phyloP scores from a whole-genome alignment of 2,329 filamentous ascomycete genomes.

The Penicillium aurantiogriseum region DNA sequence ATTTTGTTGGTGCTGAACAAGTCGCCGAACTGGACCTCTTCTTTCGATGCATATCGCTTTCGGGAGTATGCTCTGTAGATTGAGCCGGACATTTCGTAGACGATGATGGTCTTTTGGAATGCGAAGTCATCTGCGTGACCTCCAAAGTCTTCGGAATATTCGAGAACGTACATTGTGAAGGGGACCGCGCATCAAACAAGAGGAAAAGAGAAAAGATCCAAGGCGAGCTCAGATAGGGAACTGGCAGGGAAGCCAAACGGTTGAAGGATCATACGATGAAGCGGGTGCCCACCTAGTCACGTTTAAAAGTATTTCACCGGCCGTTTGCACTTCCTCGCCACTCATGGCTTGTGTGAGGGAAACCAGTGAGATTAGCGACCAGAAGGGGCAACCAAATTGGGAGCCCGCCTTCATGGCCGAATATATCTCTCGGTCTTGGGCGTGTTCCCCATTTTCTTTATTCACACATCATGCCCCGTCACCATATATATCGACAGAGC shows the following conservation, averaged over 20 bases:
- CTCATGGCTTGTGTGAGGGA: not conserved
- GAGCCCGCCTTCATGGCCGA: not conserved
- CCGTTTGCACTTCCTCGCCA: slow-evolving; percentile 3
- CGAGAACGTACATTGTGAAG: slow-evolving; percentile 2
- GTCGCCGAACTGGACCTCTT: not conserved
- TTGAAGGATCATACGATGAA: not conserved
- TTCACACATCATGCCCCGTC: not conserved
- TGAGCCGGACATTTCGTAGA: slow-evolving; percentile 2
- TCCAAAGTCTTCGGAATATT: slow-evolving; percentile 8
- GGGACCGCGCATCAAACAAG: not conserved
- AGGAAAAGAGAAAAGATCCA: not conserved
- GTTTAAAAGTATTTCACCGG: not conserved
- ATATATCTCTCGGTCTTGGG: not conserved
- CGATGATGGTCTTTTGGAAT: slow-evolving; percentile 2
- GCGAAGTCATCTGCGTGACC: not conserved
- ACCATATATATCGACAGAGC: not conserved
- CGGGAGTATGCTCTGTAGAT: slow-evolving; percentile 5
- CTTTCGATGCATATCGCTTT: not conserved
- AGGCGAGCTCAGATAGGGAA: too few relatives aligned
- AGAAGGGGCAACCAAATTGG: not conserved
- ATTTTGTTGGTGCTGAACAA: slow-evolving; percentile 7
- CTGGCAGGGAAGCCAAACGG: not conserved
- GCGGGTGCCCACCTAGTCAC: not conserved
- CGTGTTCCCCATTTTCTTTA: not conserved
- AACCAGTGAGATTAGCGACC: not conserved